Percentiles rank a stretch among this genome's conserved stretches.
phyloP scores from a whole-genome alignment of 108 stramenopile species.

The Pseudonitzschia multistriata region DNA sequence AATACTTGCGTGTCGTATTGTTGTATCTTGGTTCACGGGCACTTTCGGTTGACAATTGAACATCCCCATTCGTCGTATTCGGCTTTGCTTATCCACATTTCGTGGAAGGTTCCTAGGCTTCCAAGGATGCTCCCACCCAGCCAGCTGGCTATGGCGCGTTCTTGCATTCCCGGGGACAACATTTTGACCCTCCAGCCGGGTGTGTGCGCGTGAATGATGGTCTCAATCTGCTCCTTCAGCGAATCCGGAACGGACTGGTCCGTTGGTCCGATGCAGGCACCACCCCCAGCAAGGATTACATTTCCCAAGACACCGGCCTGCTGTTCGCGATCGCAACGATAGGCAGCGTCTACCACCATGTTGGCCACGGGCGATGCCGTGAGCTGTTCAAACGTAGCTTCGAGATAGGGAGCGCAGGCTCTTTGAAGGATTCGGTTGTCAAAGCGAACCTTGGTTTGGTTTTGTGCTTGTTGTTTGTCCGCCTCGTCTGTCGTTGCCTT shows the following conservation, averaged over 20 bases:
- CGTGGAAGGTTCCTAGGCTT: conserved; percentile 96
- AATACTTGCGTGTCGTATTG: not conserved
- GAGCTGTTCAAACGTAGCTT: conserved; percentile 41
- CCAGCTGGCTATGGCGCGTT: conserved; percentile 85
- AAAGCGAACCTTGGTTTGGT: conserved; percentile 25
- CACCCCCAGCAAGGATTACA: conserved; percentile 83
- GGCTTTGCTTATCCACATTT: conserved; percentile 93
- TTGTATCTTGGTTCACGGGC: conserved; percentile 52
- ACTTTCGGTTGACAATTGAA: conserved; percentile 92
- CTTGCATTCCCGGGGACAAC: conserved; percentile 60
- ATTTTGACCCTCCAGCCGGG: conserved; percentile 89
- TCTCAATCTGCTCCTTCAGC: conserved; percentile 75
- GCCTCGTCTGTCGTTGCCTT: not conserved
- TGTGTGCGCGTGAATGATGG: conserved; percentile 83
- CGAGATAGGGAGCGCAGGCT: conserved; percentile 50
- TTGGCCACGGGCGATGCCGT: conserved; percentile 69
- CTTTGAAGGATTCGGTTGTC: conserved; percentile 39
- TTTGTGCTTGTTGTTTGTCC: not conserved
- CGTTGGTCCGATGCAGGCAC: conserved; percentile 72
- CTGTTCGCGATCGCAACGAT: conserved; percentile 87
- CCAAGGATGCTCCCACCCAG: conserved; percentile 94
- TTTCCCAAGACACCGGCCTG: conserved; percentile 79
- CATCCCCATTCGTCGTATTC: conserved; percentile 97
- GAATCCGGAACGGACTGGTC: conserved; percentile 79
- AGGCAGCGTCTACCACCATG: conserved; percentile 87